Base-by-base conservation (phyloP, 106 monocot species). In the Gastrodia elata region DNA sequence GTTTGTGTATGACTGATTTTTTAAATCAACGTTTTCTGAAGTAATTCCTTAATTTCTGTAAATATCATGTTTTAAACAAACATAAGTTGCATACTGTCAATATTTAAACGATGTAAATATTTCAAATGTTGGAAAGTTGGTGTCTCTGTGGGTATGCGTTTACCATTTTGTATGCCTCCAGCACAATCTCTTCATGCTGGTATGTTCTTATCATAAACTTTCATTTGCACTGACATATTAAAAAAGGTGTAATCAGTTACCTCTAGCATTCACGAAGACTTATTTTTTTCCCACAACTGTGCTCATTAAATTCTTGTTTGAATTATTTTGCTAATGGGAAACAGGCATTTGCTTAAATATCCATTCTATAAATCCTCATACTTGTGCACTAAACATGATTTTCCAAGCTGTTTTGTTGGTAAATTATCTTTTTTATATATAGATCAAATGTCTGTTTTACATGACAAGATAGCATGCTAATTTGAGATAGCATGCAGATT, bases 401-500 rank as follows among this genome's bases (percentile, higher is more conserved):
- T 67, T 9, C 67, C 13, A 18, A 30, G 67, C 41, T 38, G 24
- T 38, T 69, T 39, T 69, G 34, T 40, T 41, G 24, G 0, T 11
- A 8, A 13, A 32, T 39, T 2, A 40, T 40, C 8, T 22, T 39
- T 40, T 36, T 40, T 69, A 26, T 14, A 9, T 69, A 26, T 6
- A 13, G 27, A 32, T 14, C 6, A 61, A 61, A 69, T 39, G 40
- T 35, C 41, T 0, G 22, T 69, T 20, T 41, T 10, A 10, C 40
- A 35, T 40, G 69, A 40, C 10, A 8, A 25, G 13, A 11, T 39
- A 39, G 10, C 30, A 20, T 38, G 0, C 6, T 69, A 25, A 40
- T 25, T 10, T 8, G 36, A 11, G 40, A 69, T 22, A 26, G 9
- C 32, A 36, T 78, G 73, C 79, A 91, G 87, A 84, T 91, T 22